phyloP scores from a whole-genome alignment of 2,329 filamentous ascomycete species.

The Ceratocystis ficicola region DNA sequence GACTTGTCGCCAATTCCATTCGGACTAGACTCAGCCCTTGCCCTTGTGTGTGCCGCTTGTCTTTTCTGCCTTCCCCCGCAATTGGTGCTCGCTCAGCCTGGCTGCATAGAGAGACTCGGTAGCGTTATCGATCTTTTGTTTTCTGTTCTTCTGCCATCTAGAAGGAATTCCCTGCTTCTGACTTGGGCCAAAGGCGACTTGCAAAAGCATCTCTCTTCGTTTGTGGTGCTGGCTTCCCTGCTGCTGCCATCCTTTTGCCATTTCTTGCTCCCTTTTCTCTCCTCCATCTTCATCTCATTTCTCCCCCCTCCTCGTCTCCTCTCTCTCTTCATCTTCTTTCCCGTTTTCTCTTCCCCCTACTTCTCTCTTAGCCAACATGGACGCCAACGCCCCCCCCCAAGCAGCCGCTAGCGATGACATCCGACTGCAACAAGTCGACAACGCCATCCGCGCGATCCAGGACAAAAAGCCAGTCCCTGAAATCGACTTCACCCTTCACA shows the following conservation, averaged over 20 bases:
- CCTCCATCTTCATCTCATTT: conserved; percentile 12
- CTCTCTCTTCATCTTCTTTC: conserved; percentile 7
- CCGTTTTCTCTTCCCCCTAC: background rate
- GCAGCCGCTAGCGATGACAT: conserved; percentile 33
- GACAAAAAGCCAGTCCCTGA: conserved; percentile 93
- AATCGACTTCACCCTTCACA: conserved; percentile 97
- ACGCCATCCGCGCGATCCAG: conserved; percentile 80
- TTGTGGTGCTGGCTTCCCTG: no score
- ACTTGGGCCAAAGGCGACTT: no score
- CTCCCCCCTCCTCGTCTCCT: background rate
- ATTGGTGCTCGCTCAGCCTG: no score
- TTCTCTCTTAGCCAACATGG: conserved; percentile 31
- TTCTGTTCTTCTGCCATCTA: no score
- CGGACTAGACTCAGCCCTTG: background rate
- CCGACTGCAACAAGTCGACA: conserved; percentile 60
- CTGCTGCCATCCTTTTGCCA: no score
- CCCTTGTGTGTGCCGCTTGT: background rate
- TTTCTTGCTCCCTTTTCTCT: conserved; percentile 4
- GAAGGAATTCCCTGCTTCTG: no score
- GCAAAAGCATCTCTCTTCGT: no score
- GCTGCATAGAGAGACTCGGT: background rate
- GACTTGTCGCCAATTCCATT: background rate
- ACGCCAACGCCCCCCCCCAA: conserved; percentile 33
- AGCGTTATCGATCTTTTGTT: no score
- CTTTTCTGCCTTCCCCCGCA: background rate